Conservation (phyloP, 202 grass and related monocot genomes). For the Panicum virgatum region DNA sequence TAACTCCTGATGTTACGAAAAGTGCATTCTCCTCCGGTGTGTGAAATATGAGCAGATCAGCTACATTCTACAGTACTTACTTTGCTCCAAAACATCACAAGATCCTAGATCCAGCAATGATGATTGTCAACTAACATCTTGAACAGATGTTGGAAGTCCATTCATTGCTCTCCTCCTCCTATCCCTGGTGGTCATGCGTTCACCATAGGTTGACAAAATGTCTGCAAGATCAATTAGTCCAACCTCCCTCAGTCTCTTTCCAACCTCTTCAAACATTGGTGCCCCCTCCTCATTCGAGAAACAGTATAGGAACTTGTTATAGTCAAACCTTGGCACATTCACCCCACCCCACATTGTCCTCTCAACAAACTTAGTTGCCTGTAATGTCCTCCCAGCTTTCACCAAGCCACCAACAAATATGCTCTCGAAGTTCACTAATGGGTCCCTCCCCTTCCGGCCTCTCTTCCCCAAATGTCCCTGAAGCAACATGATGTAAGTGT, state of each 20-base stretch:
- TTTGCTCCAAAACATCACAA: constrained; percentile 20
- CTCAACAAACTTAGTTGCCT: constrained; percentile 81
- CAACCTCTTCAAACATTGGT: constrained; percentile 69
- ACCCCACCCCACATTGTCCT: constrained; percentile 72
- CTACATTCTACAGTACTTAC: neutral
- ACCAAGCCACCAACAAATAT: constrained; percentile 87
- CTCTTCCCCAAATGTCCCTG: constrained; percentile 84
- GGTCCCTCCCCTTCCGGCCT: constrained; percentile 69
- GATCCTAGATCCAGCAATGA: constrained; percentile 13
- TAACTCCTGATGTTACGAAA: no score
- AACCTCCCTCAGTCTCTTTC: constrained; percentile 56
- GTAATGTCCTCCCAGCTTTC: constrained; percentile 69
- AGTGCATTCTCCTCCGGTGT: neutral
- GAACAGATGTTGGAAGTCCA: constrained; percentile 33
- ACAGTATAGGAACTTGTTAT: constrained; percentile 77
- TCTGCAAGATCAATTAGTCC: constrained; percentile 71
- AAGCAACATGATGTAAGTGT: constrained; percentile 92
- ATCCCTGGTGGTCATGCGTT: constrained; percentile 80
- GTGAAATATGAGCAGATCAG: neutral
- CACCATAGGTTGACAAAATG: constrained; percentile 69
- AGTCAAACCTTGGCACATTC: constrained; percentile 82
- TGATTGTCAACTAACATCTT: neutral
- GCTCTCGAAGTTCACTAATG: constrained; percentile 77
- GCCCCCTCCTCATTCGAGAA: constrained; percentile 77
- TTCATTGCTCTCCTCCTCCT: constrained; percentile 66